Conservation (phyloP, 2,329 filamentous ascomycete species). For the Alternaria tenuissima region DNA sequence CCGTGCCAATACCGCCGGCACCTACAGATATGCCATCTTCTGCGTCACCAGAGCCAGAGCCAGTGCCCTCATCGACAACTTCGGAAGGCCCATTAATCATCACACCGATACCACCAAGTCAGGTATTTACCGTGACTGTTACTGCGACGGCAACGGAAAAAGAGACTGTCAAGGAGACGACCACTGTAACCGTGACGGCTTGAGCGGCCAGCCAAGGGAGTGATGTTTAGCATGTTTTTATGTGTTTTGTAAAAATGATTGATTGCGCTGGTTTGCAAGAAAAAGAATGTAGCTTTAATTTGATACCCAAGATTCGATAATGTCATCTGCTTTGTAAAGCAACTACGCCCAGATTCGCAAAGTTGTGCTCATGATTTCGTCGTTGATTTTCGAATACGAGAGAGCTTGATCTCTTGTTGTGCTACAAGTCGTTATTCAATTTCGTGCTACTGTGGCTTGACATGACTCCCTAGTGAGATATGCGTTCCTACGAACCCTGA, state of each 20-base stretch:
- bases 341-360: neutral
- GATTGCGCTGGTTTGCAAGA: neutral
- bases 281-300: neutral
- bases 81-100: conserved; percentile 43
- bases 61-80: conserved; percentile 15
- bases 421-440: neutral
- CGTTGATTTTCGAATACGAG: neutral
- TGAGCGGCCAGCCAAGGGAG: neutral
- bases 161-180: conserved; percentile 41
- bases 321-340: neutral
- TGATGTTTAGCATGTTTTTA: neutral
- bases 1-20: neutral
- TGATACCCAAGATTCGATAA: conserved; percentile 10
- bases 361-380: neutral
- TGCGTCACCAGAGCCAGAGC: conserved; percentile 8
- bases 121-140: conserved; percentile 46
- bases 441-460: neutral
- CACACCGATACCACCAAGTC: conserved; percentile 42
- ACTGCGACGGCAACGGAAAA: conserved; percentile 43
- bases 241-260: neutral
- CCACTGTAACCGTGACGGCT: conserved; percentile 33
- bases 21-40: conserved; percentile 6
- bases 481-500: neutral
- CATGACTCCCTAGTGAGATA: neutral
- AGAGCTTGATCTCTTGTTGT: neutral